These are phyloP conservation scores for Penicillium verrucosum DNA, from an alignment of 2,329 filamentous ascomycete genomes.

Conservation along the genomic window DNA sequence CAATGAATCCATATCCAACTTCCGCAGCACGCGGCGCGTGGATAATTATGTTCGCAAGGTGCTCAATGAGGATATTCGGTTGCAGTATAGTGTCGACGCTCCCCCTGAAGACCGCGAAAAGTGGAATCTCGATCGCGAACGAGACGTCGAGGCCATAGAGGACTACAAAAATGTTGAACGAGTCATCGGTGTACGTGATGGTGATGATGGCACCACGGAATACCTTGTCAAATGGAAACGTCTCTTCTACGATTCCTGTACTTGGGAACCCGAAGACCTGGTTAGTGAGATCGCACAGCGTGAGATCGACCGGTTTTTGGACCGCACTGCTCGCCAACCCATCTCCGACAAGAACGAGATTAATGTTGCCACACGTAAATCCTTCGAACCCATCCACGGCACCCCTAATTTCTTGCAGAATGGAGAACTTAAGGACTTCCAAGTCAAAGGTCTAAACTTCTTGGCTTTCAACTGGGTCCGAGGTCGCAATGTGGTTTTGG, in stretches of 20 bases:
- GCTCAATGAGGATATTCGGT: conserved; percentile 73
- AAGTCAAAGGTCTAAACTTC: conserved; percentile 92
- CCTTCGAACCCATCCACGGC: conserved; percentile 68
- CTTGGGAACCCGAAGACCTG: conserved; percentile 79
- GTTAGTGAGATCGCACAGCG: conserved; percentile 76
- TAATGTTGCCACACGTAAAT: conserved; percentile 69
- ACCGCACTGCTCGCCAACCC: conserved; percentile 77
- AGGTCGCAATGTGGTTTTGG: conserved; percentile 91
- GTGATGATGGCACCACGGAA: conserved; percentile 70
- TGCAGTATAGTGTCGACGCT: conserved; percentile 70
- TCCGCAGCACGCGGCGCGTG: conserved; percentile 79
- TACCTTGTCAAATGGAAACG: conserved; percentile 98
- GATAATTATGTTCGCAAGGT: conserved; percentile 93
- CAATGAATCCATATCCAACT: conserved; percentile 68
- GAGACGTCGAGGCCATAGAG: conserved; percentile 79
- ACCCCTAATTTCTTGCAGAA: conserved; percentile 83
- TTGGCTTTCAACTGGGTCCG: conserved; percentile 93
- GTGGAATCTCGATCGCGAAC: conserved; percentile 91
- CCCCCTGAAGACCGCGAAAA: conserved; percentile 85
- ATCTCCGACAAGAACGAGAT: conserved; percentile 75
- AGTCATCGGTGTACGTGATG: conserved; percentile 78
- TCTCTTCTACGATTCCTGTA: conserved; percentile 87
- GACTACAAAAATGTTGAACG: conserved; percentile 92
- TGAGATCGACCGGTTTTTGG: conserved; percentile 87
- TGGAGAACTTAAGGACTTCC: conserved; percentile 86